Evolutionary conservation across 1,284 basidiomycete species (phyloP).

Genomic region (Malassezia vespertilionis): DNA sequence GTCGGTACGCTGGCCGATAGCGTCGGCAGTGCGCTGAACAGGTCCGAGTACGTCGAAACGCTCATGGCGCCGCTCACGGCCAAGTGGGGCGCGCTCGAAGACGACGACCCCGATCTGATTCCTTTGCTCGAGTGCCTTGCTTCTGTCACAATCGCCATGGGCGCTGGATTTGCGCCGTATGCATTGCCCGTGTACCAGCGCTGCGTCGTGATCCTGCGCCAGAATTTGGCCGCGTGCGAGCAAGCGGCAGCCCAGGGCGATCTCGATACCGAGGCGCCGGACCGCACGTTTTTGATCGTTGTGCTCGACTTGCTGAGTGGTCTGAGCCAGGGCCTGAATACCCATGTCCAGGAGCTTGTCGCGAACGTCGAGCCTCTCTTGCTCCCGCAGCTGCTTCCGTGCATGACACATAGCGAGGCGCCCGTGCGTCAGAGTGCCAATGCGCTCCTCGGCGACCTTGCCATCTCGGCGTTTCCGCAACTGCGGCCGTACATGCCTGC

Average conservation of each 20-base stretch:
- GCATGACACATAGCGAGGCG: constrained; percentile 67
- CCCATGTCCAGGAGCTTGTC: constrained; percentile 47
- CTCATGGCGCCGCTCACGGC: constrained; percentile 88
- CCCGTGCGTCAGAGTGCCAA: constrained; percentile 92
- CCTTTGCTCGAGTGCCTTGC: constrained; percentile 84
- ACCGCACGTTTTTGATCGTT: constrained; percentile 62
- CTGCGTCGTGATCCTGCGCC: constrained; percentile 74
- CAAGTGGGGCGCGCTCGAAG: constrained; percentile 76
- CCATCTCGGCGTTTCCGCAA: constrained; percentile 82
- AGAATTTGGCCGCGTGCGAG: constrained; percentile 58
- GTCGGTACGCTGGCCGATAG: constrained; percentile 95
- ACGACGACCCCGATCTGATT: constrained; percentile 84
- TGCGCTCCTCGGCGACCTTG: constrained; percentile 91
- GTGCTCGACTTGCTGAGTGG: constrained; percentile 90
- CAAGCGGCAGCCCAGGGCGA: constrained; percentile 84
- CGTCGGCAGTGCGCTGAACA: constrained; percentile 75
- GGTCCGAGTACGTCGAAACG: constrained; percentile 77
- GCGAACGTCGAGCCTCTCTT: constrained; percentile 33
- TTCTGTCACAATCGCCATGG: constrained; percentile 92
- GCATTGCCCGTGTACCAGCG: constrained; percentile 85
- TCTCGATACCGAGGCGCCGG: constrained; percentile 34
- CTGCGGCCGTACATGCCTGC: constrained; percentile 65
- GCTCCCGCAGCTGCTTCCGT: constrained; percentile 37
- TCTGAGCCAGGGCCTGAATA: constrained; percentile 82
- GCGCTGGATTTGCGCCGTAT: constrained; percentile 76